phyloP scores from a whole-genome alignment of 257 asterid genomes.

The Fraxinus quadrangulata region DNA sequence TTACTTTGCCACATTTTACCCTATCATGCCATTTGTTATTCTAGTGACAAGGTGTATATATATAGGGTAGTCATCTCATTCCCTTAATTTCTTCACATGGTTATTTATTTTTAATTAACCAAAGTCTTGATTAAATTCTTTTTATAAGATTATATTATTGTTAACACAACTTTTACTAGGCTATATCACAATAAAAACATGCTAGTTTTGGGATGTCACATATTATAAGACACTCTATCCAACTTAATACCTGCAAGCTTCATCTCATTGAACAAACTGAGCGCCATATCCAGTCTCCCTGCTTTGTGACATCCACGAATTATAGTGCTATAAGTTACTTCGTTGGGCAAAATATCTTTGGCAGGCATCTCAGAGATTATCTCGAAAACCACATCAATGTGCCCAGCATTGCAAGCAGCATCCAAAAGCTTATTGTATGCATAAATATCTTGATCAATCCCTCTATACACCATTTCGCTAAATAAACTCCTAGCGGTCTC shows the following conservation, averaged over 20 bases:
- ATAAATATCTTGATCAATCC: conserved; percentile 85
- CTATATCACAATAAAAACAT: too few relatives aligned
- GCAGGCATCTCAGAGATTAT: conserved; percentile 76
- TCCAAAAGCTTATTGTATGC: conserved; percentile 84
- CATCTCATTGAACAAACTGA: conserved; percentile 84
- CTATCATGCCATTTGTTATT: too few relatives aligned
- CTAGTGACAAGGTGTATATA: too few relatives aligned
- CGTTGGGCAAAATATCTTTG: conserved; percentile 71
- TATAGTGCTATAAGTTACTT: conserved; percentile 86
- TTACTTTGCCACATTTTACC: too few relatives aligned
- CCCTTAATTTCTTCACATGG: too few relatives aligned
- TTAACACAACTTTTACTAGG: too few relatives aligned
- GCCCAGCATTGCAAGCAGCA: conserved; percentile 83
- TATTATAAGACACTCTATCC: conserved; percentile 88
- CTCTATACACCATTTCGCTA: conserved; percentile 68
- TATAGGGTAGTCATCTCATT: too few relatives aligned
- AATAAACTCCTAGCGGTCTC: conserved; percentile 67
- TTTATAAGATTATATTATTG: too few relatives aligned
- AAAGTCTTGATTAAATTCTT: too few relatives aligned
- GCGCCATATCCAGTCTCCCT: conserved; percentile 65
- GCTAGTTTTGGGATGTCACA: too few relatives aligned
- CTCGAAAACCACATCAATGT: conserved; percentile 72
- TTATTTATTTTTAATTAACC: too few relatives aligned
- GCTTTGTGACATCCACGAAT: conserved; percentile 91
- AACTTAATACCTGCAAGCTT: conserved; percentile 69